Conservation (phyloP, 1,284 basidiomycete species). For the Apiotrichum montevideense region DNA sequence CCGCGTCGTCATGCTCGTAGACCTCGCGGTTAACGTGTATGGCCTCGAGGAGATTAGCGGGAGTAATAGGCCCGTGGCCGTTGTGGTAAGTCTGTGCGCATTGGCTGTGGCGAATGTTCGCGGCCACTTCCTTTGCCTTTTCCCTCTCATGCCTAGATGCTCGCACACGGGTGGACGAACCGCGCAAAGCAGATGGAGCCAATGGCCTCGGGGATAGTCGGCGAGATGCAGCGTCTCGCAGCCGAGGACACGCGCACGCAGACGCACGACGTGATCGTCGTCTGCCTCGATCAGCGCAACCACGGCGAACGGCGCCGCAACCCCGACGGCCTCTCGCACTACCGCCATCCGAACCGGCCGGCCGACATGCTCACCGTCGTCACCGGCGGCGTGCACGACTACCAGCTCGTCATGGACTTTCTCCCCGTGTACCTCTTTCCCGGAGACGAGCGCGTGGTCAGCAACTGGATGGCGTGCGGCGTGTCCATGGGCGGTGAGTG, state of each 20-base stretch:
- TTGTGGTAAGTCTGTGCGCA: constrained; percentile 19
- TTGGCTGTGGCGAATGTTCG: too few species aligned
- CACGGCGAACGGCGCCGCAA: constrained; percentile 55
- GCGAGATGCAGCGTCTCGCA: constrained; percentile 17
- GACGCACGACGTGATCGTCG: constrained; percentile 39
- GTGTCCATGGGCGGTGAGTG: constrained; percentile 50
- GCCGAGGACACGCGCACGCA: constrained; percentile 2
- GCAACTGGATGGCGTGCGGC: constrained; percentile 58
- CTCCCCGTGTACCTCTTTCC: constrained; percentile 73
- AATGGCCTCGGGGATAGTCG: constrained; percentile 35
- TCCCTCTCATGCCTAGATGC: constrained; percentile 8
- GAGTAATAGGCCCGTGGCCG: constrained; percentile 24
- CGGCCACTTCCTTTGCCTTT: too few species aligned
- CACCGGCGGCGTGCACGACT: constrained; percentile 49
- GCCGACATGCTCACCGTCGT: constrained; percentile 15
- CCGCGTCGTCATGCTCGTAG: constrained; percentile 24
- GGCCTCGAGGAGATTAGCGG: constrained; percentile 36
- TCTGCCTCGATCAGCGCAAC: constrained; percentile 62
- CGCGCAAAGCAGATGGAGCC: constrained; percentile 25
- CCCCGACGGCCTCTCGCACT: not conserved
- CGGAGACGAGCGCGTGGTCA: constrained; percentile 58
- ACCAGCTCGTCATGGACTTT: constrained; percentile 75
- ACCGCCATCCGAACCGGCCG: constrained; percentile 35
- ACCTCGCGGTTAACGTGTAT: constrained; percentile 34
- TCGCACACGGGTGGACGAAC: constrained; percentile 18